phyloP scores from a whole-genome alignment of 202 grass and related monocot species.

The Eragrostis tef region DNA sequence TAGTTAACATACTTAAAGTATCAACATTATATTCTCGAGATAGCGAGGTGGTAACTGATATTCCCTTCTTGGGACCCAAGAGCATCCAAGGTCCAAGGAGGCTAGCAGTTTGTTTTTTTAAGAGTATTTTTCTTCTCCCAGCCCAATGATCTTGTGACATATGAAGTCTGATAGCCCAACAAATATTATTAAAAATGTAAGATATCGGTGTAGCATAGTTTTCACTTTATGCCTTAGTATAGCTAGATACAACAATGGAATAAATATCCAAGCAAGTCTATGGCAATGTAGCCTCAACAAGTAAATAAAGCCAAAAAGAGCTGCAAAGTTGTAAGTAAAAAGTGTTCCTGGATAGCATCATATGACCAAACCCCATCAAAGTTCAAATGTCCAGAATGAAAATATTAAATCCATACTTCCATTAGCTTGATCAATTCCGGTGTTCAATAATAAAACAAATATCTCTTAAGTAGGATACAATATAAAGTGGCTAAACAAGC shows the following conservation, averaged over 20 bases:
- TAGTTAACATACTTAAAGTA: background rate
- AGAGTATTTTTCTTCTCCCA: conserved; percentile 1
- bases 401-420: background rate
- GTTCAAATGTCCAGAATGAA: background rate
- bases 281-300: background rate
- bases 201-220: background rate
- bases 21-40: background rate
- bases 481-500: background rate
- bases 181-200: background rate
- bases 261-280: conserved; percentile 7
- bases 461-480: background rate
- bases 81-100: background rate
- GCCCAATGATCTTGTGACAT: background rate
- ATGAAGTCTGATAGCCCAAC: background rate
- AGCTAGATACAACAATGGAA: background rate
- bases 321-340: background rate
- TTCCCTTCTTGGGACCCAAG: background rate
- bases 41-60: background rate
- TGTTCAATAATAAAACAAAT: conserved; percentile 22
- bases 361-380: background rate
- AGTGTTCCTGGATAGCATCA: background rate
- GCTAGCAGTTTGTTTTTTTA: background rate
- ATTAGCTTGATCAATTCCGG: background rate
- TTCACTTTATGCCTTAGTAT: conserved; percentile 13
- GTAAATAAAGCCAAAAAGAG: background rate